A percentile compares a stretch with the other conserved stretches of the same genome.
These are phyloP conservation scores for Westerdykella sp. DNA, from an alignment of 2,329 filamentous ascomycete species.

Conservation along the genomic window DNA sequence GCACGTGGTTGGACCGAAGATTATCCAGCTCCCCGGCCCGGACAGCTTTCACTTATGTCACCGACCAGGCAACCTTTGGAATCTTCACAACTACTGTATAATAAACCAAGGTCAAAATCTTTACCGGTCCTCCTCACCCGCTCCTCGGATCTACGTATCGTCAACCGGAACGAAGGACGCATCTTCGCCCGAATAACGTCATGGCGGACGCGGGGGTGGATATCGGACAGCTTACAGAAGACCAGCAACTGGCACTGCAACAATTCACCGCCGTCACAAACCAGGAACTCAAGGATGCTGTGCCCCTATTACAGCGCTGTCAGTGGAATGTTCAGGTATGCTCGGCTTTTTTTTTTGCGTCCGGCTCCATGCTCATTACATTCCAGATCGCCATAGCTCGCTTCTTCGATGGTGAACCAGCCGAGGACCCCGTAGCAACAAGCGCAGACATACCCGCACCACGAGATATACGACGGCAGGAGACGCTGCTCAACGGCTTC, in stretches of 20 bases:
- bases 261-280: slow-evolving; percentile 86
- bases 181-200: background rate
- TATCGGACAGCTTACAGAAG: slow-evolving; percentile 63
- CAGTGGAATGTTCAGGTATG: slow-evolving; percentile 92
- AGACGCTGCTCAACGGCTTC: slow-evolving; percentile 61
- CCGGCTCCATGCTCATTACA: slow-evolving; percentile 11
- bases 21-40: too few species aligned
- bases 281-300: slow-evolving; percentile 68
- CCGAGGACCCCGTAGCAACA: slow-evolving; percentile 69
- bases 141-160: too few species aligned
- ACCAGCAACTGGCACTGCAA: slow-evolving; percentile 77
- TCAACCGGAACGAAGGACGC: background rate
- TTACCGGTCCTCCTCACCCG: too few species aligned
- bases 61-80: too few species aligned
- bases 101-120: too few species aligned
- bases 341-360: background rate
- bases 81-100: too few species aligned
- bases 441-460: slow-evolving; percentile 56
- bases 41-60: too few species aligned
- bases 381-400: slow-evolving; percentile 85
- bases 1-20: too few species aligned
- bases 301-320: slow-evolving; percentile 73
- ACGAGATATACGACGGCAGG: slow-evolving; percentile 56
- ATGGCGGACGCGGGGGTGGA: slow-evolving; percentile 46
- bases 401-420: slow-evolving; percentile 93